A percentile compares a stretch with the other conserved stretches of the same genome.
Evolutionary conservation across 1,284 basidiomycete species (phyloP).

Genomic region (Somion occarium): DNA sequence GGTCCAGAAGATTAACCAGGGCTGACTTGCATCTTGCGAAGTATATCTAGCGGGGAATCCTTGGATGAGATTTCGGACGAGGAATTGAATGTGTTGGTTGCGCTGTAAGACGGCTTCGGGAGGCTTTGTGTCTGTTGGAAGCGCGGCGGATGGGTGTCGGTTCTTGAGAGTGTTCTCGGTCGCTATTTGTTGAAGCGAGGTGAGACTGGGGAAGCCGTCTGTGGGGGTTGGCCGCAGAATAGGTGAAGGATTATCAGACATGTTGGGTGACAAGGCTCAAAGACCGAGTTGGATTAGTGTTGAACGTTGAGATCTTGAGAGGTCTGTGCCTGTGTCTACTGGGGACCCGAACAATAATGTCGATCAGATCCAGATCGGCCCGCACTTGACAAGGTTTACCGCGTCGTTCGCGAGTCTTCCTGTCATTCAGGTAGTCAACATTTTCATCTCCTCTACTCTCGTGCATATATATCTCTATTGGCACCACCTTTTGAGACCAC

Average conservation of each 20-base stretch:
- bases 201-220: slow-evolving; percentile 61
- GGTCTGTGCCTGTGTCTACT: no score
- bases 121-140: slow-evolving; percentile 15
- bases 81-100: slow-evolving; percentile 62
- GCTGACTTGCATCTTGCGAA: slow-evolving; percentile 87
- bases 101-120: slow-evolving; percentile 40
- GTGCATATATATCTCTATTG: no score
- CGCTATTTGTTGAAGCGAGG: slow-evolving; percentile 58
- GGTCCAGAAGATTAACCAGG: slow-evolving; percentile 92
- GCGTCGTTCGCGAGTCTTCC: no score
- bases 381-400: no score
- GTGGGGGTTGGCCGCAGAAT: slow-evolving; percentile 31
- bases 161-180: slow-evolving; percentile 62
- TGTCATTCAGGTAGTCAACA: no score
- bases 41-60: slow-evolving; percentile 74
- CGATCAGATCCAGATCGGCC: no score
- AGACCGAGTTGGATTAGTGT: no score
- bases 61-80: slow-evolving; percentile 64
- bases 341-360: no score
- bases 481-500: no score
- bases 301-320: no score
- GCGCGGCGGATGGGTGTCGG: slow-evolving; percentile 33
- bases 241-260: neutral
- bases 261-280: neutral
- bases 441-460: no score